phyloP scores from a whole-genome alignment of 2,329 filamentous ascomycete genomes.

The Pseudogymnoascus sp. region DNA sequence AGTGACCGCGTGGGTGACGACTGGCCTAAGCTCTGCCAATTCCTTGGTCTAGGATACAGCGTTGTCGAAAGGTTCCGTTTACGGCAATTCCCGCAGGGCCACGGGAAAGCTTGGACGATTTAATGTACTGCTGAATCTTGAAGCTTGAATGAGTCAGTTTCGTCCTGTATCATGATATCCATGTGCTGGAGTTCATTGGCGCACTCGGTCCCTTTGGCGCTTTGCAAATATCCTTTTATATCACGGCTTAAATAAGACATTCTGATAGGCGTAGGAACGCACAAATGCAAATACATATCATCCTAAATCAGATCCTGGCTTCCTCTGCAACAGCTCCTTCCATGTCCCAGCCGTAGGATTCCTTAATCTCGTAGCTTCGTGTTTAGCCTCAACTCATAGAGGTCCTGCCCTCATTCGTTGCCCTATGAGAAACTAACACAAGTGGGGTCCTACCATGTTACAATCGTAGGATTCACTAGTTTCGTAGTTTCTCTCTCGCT shows the following conservation, averaged over 20 bases:
- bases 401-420: not conserved
- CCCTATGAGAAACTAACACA: not conserved
- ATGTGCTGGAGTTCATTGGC: not conserved
- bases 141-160: not conserved
- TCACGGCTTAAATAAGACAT: not conserved
- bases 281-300: not conserved
- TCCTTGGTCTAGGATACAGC: slow-evolving; percentile 1
- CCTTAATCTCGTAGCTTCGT: not conserved
- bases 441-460: not conserved
- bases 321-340: not conserved
- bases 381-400: not conserved
- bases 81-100: not conserved
- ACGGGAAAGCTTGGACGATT: not conserved
- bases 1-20: not conserved
- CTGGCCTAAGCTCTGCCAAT: not conserved
- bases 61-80: not conserved
- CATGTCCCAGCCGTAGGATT: not conserved
- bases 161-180: not conserved
- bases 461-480: not conserved
- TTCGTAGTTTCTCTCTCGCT: not conserved
- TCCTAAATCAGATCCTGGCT: not conserved
- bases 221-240: not conserved
- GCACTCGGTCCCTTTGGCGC: not conserved
- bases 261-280: not conserved
- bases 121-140: not conserved